phyloP scores from a whole-genome alignment of 2,329 filamentous ascomycete species.

The Aspergillus niger region DNA sequence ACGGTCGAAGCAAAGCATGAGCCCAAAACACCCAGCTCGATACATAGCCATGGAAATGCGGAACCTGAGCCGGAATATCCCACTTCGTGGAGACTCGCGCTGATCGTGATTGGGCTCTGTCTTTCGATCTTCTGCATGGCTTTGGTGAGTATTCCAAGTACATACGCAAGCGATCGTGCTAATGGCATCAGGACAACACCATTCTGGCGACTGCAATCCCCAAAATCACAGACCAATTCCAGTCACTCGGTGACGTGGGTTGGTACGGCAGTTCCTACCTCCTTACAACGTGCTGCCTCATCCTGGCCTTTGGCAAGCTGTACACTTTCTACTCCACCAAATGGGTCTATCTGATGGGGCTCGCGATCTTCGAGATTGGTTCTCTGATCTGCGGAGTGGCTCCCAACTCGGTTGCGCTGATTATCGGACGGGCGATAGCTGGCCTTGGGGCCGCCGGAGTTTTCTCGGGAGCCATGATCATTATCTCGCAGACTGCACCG shows the following conservation, averaged over 20 bases:
- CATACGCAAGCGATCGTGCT: background rate
- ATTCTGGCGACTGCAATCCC: slow-evolving; percentile 53
- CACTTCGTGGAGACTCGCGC: slow-evolving; percentile 7
- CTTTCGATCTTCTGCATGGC: slow-evolving; percentile 13
- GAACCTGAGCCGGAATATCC: slow-evolving; percentile 7
- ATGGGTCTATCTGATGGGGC: slow-evolving; percentile 43
- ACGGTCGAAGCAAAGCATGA: slow-evolving; percentile 18
- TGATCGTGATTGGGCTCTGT: slow-evolving; percentile 9
- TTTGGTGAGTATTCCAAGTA: slow-evolving; percentile 1
- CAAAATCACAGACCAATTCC: slow-evolving; percentile 51
- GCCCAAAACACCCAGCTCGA: slow-evolving; percentile 3
- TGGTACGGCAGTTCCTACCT: slow-evolving; percentile 53
- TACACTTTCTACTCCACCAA: slow-evolving; percentile 49
- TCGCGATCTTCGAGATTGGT: slow-evolving; percentile 47
- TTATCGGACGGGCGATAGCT: slow-evolving; percentile 46
- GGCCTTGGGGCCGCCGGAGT: slow-evolving; percentile 43
- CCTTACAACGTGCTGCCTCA: slow-evolving; percentile 46
- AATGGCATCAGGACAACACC: slow-evolving; percentile 38
- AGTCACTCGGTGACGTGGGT: slow-evolving; percentile 49
- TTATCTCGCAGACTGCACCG: slow-evolving; percentile 44
- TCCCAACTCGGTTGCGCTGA: slow-evolving; percentile 41
- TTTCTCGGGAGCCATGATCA: slow-evolving; percentile 43
- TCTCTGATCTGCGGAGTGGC: slow-evolving; percentile 43
- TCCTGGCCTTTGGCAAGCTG: slow-evolving; percentile 46
- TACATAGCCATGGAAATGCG: background rate